A percentile compares a stretch with the other conserved stretches of the same genome.
phyloP scores from a whole-genome alignment of 306 rosid species.

The Vigna angularis region DNA sequence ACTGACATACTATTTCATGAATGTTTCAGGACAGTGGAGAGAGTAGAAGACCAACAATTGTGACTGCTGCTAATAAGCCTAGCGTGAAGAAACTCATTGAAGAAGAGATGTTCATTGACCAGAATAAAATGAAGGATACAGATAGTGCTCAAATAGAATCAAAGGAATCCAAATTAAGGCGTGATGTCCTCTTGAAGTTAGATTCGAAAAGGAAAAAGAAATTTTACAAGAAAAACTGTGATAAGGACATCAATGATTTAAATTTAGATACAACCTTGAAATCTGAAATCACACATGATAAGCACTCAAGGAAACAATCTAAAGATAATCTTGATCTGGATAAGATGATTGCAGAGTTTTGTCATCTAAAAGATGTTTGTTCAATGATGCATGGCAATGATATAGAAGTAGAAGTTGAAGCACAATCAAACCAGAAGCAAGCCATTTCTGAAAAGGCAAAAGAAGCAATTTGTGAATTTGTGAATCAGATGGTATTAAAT shows the following conservation, averaged over 20 bases:
- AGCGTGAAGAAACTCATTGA: conserved; percentile 97
- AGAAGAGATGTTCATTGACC: conserved; percentile 84
- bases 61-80: conserved; percentile 61
- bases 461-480: conserved; percentile 67
- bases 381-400: conserved; percentile 51
- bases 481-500: conserved; percentile 64
- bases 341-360: conserved; percentile 78
- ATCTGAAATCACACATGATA: conserved; percentile 52
- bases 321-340: conserved; percentile 59
- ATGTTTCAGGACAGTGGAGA: conserved; percentile 68
- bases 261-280: conserved; percentile 53
- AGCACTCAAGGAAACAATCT: conserved; percentile 57
- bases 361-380: conserved; percentile 54
- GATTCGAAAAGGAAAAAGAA: conserved; percentile 62
- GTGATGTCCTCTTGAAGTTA: conserved; percentile 49
- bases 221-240: conserved; percentile 61
- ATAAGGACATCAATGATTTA: conserved; percentile 59
- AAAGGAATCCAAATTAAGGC: conserved; percentile 50
- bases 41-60: conserved; percentile 44
- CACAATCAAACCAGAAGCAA: conserved; percentile 55
- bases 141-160: conserved; percentile 48
- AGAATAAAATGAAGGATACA: conserved; percentile 50
- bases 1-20: conserved; percentile 25
- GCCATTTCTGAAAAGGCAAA: conserved; percentile 66
- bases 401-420: conserved; percentile 54